A percentile compares a stretch with the other conserved stretches of the same genome.
Evolutionary conservation across 2,329 filamentous ascomycete species (phyloP).

Genomic region (Stagonosporopsis rhizophila): DNA sequence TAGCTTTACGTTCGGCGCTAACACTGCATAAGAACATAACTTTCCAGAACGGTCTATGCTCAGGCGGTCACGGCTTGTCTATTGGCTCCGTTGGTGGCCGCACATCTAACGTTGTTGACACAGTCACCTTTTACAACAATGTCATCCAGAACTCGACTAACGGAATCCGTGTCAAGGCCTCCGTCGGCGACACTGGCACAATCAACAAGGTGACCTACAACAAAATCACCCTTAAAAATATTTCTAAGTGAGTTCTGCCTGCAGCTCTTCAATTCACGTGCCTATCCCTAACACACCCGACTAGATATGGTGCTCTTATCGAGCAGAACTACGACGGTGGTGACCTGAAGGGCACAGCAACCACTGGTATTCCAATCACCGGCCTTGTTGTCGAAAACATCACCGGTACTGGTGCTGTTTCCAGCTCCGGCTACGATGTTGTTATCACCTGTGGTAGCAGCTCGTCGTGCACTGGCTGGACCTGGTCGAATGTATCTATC

Average conservation of each 20-base stretch:
- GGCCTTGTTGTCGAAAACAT: slow-evolving; percentile 51
- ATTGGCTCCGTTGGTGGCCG: slow-evolving; percentile 66
- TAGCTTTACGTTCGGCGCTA: not conserved
- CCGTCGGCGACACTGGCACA: slow-evolving; percentile 58
- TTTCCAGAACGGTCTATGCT: slow-evolving; percentile 54
- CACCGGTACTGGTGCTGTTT: slow-evolving; percentile 45
- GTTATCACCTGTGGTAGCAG: slow-evolving; percentile 61
- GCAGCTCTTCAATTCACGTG: too few relatives aligned
- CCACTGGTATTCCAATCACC: slow-evolving; percentile 56
- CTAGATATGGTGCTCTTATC: slow-evolving; percentile 55
- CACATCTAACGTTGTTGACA: slow-evolving; percentile 60
- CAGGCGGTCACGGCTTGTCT: slow-evolving; percentile 63
- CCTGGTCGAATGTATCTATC: slow-evolving; percentile 55
- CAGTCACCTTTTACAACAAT: slow-evolving; percentile 59
- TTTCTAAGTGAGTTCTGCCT: slow-evolving; percentile 47
- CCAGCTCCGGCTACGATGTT: slow-evolving; percentile 56
- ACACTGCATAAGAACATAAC: slow-evolving; percentile 31
- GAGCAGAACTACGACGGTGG: slow-evolving; percentile 62
- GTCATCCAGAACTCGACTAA: slow-evolving; percentile 60
- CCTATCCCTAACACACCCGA: not conserved
- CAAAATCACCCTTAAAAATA: slow-evolving; percentile 54
- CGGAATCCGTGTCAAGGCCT: slow-evolving; percentile 65
- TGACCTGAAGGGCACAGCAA: slow-evolving; percentile 52
- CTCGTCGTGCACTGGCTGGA: slow-evolving; percentile 60
- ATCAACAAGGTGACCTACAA: slow-evolving; percentile 58